phyloP scores from a whole-genome alignment of 2,329 filamentous ascomycete genomes.

The Fusarium sp. region DNA sequence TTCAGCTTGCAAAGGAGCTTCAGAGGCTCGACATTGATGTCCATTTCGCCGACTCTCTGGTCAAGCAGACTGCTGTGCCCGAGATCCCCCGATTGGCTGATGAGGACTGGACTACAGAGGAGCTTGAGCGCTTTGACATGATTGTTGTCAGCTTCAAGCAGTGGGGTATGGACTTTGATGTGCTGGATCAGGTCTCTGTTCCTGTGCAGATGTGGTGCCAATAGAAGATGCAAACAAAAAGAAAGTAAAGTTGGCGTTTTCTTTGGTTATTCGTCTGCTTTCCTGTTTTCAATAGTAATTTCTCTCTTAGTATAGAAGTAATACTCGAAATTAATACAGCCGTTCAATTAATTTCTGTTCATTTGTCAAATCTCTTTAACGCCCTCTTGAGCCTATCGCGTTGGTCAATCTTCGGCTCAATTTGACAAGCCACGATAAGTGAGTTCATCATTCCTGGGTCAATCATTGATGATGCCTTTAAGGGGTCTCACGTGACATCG shows the following conservation, averaged over 20 bases:
- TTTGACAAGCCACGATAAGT: no score
- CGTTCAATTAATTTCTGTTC: neutral
- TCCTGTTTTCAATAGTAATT: neutral
- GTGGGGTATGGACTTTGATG: constrained; percentile 32
- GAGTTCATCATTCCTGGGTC: no score
- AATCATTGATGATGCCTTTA: neutral
- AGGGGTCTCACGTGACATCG: neutral
- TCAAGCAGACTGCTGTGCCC: constrained; percentile 32
- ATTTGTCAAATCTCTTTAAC: no score
- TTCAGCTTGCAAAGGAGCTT: constrained; percentile 31
- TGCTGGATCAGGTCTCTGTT: constrained; percentile 16
- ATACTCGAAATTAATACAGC: neutral
- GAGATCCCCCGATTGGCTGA: constrained; percentile 32
- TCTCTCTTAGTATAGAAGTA: neutral
- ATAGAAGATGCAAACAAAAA: neutral
- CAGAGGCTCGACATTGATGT: constrained; percentile 34
- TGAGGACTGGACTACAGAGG: constrained; percentile 30
- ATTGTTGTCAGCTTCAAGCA: constrained; percentile 39
- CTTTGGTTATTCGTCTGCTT: neutral
- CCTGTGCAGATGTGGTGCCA: constrained; percentile 38
- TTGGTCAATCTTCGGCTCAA: no score
- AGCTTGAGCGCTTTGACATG: constrained; percentile 37
- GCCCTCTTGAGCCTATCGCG: no score
- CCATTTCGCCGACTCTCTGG: constrained; percentile 37
- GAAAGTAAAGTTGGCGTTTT: neutral